These are phyloP conservation scores for Candida parachauliodes DNA, from an alignment of 805 yeast genomes.

Conservation along the genomic window DNA sequence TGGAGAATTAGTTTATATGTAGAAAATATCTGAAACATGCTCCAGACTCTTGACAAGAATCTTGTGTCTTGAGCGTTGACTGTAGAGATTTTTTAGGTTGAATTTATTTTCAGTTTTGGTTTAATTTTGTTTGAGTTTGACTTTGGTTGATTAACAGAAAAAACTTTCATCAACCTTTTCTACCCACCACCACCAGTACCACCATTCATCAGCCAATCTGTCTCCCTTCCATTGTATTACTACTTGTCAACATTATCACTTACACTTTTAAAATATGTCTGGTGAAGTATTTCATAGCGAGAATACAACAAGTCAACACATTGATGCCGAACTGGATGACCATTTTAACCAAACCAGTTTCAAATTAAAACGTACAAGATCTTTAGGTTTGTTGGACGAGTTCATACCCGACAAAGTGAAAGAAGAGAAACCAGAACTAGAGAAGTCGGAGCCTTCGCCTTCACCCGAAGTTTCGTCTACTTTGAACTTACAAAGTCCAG, in stretches of 20 bases:
- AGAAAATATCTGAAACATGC: no score
- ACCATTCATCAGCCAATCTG: no score
- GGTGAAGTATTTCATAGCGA: conserved; percentile 49
- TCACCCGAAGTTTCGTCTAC: conserved; percentile 6
- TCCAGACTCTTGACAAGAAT: no score
- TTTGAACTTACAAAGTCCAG: conserved; percentile 9
- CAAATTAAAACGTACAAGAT: conserved; percentile 74
- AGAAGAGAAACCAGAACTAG: no score
- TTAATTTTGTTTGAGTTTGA: no score
- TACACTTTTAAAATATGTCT: conserved; percentile 9
- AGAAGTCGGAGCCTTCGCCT: neutral
- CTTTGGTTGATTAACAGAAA: neutral
- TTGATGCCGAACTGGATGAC: conserved; percentile 67
- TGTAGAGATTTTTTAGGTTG: no score
- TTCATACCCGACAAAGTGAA: conserved; percentile 38
- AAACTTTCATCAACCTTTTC: neutral
- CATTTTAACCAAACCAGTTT: conserved; percentile 70
- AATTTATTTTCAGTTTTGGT: no score
- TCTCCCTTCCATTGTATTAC: no score
- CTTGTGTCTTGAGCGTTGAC: no score
- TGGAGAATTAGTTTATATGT: no score
- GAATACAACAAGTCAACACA: conserved; percentile 60
- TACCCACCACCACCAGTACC: neutral
- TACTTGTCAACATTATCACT: no score
- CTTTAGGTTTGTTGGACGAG: conserved; percentile 76